phyloP scores from a whole-genome alignment of 177 flowering plant genomes.

The Vitis hybrid region DNA sequence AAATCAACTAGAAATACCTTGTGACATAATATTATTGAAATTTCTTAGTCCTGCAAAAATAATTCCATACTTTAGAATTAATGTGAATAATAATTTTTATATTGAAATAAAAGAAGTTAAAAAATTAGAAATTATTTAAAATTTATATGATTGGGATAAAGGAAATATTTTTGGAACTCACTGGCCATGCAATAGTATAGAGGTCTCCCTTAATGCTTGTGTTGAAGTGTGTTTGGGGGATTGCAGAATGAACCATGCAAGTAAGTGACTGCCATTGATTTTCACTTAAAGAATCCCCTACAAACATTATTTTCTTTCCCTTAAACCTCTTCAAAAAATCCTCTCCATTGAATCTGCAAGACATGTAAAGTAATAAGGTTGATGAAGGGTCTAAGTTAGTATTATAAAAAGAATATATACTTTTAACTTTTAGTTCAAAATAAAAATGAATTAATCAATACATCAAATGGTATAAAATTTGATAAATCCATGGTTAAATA shows the following conservation, averaged over 20 bases:
- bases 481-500: no score
- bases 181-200: constrained; percentile 25
- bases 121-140: no score
- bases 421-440: no score
- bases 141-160: no score
- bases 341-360: constrained; percentile 32
- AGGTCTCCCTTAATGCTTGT: neutral
- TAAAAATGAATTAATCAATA: no score
- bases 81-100: no score
- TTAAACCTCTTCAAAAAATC: constrained; percentile 29
- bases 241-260: constrained; percentile 42
- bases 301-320: constrained; percentile 46
- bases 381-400: no score
- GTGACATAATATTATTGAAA: constrained; percentile 12
- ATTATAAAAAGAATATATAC: no score
- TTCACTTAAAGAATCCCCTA: constrained; percentile 46
- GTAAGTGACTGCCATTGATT: constrained; percentile 44
- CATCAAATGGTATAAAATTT: no score
- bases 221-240: constrained; percentile 24
- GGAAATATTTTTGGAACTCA: neutral
- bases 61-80: no score
- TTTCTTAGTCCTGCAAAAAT: constrained; percentile 20
- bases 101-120: no score
- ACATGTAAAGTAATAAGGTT: no score
- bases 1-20: constrained; percentile 33